Evolutionary conservation across 768 basidiomycete species (phyloP), one percentile per base, ranked within the genome.

Genomic region (Pisolithus albus): DNA sequence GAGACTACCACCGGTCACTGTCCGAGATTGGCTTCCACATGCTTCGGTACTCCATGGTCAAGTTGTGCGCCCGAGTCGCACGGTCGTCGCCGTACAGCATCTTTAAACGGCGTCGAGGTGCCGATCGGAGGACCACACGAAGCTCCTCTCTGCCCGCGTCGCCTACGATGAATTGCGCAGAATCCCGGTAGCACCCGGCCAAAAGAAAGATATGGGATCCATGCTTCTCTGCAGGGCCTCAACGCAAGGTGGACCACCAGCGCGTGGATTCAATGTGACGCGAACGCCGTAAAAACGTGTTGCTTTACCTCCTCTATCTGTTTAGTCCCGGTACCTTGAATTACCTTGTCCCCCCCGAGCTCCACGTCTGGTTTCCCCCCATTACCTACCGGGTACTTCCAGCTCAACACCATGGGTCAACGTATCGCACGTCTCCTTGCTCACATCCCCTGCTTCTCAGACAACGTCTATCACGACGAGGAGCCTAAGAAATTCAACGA

Each of bases 211-310:
- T 52, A 56, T 60, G 56, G 58, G 56, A 60, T 50, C 50, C 62
- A 51, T 51, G 63, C 59, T 61, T 65, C 63, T 54, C 5, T 37
- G 56, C 62, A 62, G 56, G 53, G 52, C 61, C 56, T 54, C 60
- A 30, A 55, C 60, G 50, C 62, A 58, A 60, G 63, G 63, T 58
- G 53, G 50, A 48, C 51, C 51, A 46, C 46, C 30, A 34, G 56
- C 62, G 55, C 62, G 56, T 63, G 54, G 47, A 50, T 55, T 16
- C 55, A 61, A 58, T 64, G 60, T 64, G 62, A 56, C 53, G 56
- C 61, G n/a, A 63, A 59, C 58, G 57, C 56, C 55, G 52, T 47
- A 52, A 52, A 64, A 64, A 65, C 63, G 63, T 64, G 63, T 54
- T 16, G 23, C 38, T 38, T 56, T n/a, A n/a, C 32, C 46, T 57